Evolutionary conservation across 2,329 filamentous ascomycete genomes (phyloP).

Genomic region (Drechslera avenae): DNA sequence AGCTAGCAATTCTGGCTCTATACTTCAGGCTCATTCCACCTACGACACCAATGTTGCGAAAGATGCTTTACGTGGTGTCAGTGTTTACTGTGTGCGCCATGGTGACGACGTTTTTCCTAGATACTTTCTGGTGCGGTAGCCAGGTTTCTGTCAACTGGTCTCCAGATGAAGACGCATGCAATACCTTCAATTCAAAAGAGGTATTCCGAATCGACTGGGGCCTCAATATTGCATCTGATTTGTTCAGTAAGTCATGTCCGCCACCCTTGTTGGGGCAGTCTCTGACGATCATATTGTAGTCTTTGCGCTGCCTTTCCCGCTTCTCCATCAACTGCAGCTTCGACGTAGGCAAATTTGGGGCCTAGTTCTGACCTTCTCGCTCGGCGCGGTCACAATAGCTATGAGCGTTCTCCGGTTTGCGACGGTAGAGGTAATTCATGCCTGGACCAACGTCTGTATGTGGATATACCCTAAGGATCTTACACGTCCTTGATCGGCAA

Average conservation of each 20-base stretch:
- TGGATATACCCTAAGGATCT: background rate
- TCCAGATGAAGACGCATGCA: conserved; percentile 19
- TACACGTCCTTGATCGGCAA: background rate
- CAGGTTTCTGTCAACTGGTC: conserved; percentile 30
- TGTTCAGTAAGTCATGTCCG: conserved; percentile 12
- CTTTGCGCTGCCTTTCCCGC: conserved; percentile 28
- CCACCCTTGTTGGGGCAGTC: no score
- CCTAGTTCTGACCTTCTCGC: conserved; percentile 29
- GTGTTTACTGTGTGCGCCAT: conserved; percentile 18
- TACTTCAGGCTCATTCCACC: conserved; percentile 24
- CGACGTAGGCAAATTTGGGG: conserved; percentile 28
- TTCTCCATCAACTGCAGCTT: conserved; percentile 28
- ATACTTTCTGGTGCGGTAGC: conserved; percentile 27
- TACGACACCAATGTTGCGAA: conserved; percentile 25
- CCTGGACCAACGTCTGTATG: conserved; percentile 35
- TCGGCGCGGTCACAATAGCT: conserved; percentile 28
- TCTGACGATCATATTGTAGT: conserved; percentile 11
- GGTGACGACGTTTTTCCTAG: conserved; percentile 21
- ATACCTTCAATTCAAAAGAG: conserved; percentile 25
- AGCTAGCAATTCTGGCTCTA: conserved; percentile 22
- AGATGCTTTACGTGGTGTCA: conserved; percentile 14
- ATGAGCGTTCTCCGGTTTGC: conserved; percentile 29
- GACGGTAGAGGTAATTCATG: conserved; percentile 28
- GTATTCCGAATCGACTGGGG: conserved; percentile 26
- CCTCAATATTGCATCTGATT: conserved; percentile 19